Evolutionary conservation across 2,329 filamentous ascomycete genomes (phyloP), one percentile per base, ranked within the genome.

Genomic region (Paramyrothecium roridum): DNA sequence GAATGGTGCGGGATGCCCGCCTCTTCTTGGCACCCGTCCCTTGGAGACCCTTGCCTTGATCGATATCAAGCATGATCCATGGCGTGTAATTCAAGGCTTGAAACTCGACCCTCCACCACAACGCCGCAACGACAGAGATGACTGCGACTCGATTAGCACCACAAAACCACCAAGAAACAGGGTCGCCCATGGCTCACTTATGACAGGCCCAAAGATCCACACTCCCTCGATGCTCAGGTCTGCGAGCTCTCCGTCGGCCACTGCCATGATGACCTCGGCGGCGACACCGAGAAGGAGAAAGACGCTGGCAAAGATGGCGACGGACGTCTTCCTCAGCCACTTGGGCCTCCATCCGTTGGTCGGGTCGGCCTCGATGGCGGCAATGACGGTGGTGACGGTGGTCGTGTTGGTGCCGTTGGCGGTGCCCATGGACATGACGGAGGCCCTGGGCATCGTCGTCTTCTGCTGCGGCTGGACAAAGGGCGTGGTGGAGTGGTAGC

Each of bases 131-230:
- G 3, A 67, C 13, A n/a, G 65, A 65, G 33, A 60, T 59, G 23
- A 64, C 65, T 67, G 22, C 7, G 46, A 12, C 12, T 30, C 17
- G 19, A 17, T 50, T n/a, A 52, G 55, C 20, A 59, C n/a, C 26
- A 30, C 47, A 22, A 22, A 40, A 50, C 40, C 47, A 30, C 10
- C 13, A 57, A 49, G 22, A 19, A 46, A 11, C 40, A 50, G 40
- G 22, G n/a, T n/a, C n/a, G n/a, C n/a, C 16, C 45, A 48, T 43
- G 40, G 61, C 65, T 67, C 52, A 67, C 65, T 60, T 52, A 66
- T 52, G 46, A 67, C 58, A 8, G 66, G 66, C 8, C 60, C 61
- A 58, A 66, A 68, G 8, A 60, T 67, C 66, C 66, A 68, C 16
- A 65, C 40, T 33, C 63, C 65, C 50, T 57, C 55, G 34, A 59